These are phyloP conservation scores for Penicillium sp. DNA, from an alignment of 2,329 filamentous ascomycete species.

Conservation along the genomic window DNA sequence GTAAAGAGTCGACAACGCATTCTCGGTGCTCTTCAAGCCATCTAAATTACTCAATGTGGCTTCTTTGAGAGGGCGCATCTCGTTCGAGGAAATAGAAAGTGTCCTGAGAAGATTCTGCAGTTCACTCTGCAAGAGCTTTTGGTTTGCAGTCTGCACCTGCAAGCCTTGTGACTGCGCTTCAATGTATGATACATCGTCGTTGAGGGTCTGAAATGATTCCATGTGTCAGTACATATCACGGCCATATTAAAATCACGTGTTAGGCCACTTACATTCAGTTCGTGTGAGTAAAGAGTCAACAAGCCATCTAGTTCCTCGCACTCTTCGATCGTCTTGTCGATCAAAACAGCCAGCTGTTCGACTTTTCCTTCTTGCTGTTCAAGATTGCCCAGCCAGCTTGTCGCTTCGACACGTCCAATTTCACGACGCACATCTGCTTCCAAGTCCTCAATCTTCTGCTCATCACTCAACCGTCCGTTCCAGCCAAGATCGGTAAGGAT, in stretches of 20 bases:
- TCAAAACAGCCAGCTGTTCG: constrained; percentile 79
- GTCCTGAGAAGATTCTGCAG: constrained; percentile 87
- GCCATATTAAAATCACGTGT: no score
- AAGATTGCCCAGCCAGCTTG: constrained; percentile 82
- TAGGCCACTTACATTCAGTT: constrained; percentile 73
- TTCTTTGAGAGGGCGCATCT: constrained; percentile 73
- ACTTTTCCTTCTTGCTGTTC: constrained; percentile 90
- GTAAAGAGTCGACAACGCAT: constrained; percentile 77
- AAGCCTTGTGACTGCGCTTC: constrained; percentile 96
- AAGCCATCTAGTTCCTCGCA: constrained; percentile 96
- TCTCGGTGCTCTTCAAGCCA: constrained; percentile 78
- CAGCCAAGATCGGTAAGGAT: constrained; percentile 87
- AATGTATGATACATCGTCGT: constrained; percentile 95
- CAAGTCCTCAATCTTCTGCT: constrained; percentile 76
- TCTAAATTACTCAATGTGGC: constrained; percentile 72
- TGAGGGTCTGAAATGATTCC: constrained; percentile 68
- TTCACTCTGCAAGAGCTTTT: constrained; percentile 89
- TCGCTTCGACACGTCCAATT: constrained; percentile 86
- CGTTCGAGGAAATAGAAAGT: constrained; percentile 78
- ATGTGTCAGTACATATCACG: constrained; percentile 26
- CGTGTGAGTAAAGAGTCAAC: constrained; percentile 90
- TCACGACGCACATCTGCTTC: constrained; percentile 84
- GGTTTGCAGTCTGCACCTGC: constrained; percentile 95
- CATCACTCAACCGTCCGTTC: constrained; percentile 76
- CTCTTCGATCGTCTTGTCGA: constrained; percentile 89